Percentiles rank a stretch among this genome's conserved stretches.
These are phyloP conservation scores for Phytophthora citricola DNA, from an alignment of 352 stramenopile genomes.

Conservation along the genomic window DNA sequence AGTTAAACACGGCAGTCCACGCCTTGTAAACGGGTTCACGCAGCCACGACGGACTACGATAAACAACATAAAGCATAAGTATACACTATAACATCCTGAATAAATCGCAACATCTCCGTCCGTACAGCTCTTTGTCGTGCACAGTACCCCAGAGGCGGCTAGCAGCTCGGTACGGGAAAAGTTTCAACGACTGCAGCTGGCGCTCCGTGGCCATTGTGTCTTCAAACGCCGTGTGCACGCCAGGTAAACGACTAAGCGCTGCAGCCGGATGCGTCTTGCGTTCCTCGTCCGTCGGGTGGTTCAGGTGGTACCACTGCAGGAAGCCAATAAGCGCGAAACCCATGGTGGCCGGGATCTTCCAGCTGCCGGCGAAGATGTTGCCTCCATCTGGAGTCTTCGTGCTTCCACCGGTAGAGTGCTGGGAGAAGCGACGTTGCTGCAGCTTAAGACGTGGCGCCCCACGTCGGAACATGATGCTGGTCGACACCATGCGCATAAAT, in stretches of 20 bases:
- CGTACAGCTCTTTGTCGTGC: slow-evolving; percentile 84
- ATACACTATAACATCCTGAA: background rate
- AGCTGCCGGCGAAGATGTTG: slow-evolving; percentile 45
- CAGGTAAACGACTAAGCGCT: slow-evolving; percentile 56
- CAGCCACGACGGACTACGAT: slow-evolving; percentile 62
- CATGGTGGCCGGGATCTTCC: slow-evolving; percentile 70
- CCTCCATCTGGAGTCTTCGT: background rate
- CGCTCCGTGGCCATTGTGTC: slow-evolving; percentile 72
- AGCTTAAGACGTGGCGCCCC: slow-evolving; percentile 6
- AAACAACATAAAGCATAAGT: slow-evolving; percentile 15
- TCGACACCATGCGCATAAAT: background rate
- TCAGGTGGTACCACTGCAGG: slow-evolving; percentile 75
- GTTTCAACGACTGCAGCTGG: slow-evolving; percentile 77
- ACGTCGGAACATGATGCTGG: slow-evolving; percentile 8
- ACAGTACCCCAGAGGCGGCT: slow-evolving; percentile 82
- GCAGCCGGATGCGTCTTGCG: slow-evolving; percentile 62
- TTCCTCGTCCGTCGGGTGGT: slow-evolving; percentile 68
- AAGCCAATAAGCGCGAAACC: slow-evolving; percentile 79
- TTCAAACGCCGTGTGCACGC: slow-evolving; percentile 65
- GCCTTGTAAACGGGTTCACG: slow-evolving; percentile 81
- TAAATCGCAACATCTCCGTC: background rate
- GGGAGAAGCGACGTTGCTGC: slow-evolving; percentile 24
- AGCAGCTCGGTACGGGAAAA: slow-evolving; percentile 79
- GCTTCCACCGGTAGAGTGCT: slow-evolving; percentile 1
- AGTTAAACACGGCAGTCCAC: slow-evolving; percentile 83